Percentiles rank a stretch among this genome's conserved stretches.
Conservation (phyloP, 2,329 filamentous ascomycete species). For the Emmonsiellopsis sp. region DNA sequence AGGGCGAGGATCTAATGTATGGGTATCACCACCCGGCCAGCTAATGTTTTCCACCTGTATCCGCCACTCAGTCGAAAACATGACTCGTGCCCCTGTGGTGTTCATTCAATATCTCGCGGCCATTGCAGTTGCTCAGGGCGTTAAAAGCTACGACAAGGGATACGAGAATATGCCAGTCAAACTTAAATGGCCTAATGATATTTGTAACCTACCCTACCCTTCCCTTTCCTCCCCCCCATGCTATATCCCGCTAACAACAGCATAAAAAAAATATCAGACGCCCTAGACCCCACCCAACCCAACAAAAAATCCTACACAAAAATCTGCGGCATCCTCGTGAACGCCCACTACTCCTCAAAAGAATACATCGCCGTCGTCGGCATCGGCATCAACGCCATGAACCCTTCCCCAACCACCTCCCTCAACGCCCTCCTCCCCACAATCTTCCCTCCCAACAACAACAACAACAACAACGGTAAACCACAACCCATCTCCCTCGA, state of each 20-base stretch:
- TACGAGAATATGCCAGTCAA: constrained; percentile 71
- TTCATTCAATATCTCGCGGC: constrained; percentile 92
- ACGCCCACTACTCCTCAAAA: constrained; percentile 68
- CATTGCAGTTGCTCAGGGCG: constrained; percentile 74
- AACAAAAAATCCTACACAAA: constrained; percentile 59
- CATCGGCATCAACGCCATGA: constrained; percentile 77
- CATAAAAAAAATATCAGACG: constrained; percentile 38
- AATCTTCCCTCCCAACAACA: constrained; percentile 23
- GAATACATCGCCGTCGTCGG: constrained; percentile 81
- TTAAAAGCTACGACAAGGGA: constrained; percentile 67
- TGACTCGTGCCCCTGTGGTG: constrained; percentile 66
- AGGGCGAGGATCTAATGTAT: constrained; percentile 85
- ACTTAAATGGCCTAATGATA: constrained; percentile 97
- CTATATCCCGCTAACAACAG: constrained; percentile 1
- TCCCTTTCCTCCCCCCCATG: neutral
- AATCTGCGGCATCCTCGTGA: constrained; percentile 86
- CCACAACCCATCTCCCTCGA: constrained; percentile 60
- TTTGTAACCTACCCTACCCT: constrained; percentile 53
- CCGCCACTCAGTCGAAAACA: constrained; percentile 68
- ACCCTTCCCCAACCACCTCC: constrained; percentile 77
- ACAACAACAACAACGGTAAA: constrained; percentile 26
- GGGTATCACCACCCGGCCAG: constrained; percentile 80
- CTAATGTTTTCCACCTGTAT: constrained; percentile 85
- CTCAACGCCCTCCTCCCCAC: constrained; percentile 59
- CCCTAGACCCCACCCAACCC: constrained; percentile 52